Conservation (phyloP, 306 rosid species). For the Begonia peltatifolia region DNA sequence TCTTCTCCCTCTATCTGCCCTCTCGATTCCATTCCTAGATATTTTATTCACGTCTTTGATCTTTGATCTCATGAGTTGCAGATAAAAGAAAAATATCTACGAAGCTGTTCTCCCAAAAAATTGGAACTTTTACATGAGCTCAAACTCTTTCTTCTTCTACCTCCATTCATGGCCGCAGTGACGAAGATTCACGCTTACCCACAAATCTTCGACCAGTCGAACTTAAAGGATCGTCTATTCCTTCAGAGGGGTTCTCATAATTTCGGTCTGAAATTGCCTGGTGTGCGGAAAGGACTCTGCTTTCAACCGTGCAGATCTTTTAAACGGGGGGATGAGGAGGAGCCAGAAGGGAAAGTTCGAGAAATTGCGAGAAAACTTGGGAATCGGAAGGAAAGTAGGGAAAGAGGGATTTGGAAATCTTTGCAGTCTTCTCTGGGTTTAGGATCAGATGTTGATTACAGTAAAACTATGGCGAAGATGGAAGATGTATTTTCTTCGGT, state of each 20-base stretch:
- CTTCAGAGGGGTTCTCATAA: slow-evolving; percentile 17
- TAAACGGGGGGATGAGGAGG: slow-evolving; percentile 42
- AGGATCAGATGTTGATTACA: slow-evolving; percentile 42
- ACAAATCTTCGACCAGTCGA: slow-evolving; percentile 22
- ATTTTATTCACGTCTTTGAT: not conserved
- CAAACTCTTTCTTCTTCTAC: not conserved
- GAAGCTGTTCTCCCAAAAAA: not conserved
- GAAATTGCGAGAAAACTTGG: slow-evolving; percentile 12
- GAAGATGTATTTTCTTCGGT: slow-evolving; percentile 59
- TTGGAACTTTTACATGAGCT: not conserved
- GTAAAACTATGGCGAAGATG: slow-evolving; percentile 45
- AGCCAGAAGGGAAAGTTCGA: slow-evolving; percentile 10
- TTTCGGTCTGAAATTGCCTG: slow-evolving; percentile 13
- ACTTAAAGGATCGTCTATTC: slow-evolving; percentile 10
- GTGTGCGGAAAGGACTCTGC: slow-evolving; percentile 25
- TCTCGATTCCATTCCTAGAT: not conserved
- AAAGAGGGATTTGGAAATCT: slow-evolving; percentile 45
- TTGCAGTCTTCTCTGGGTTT: slow-evolving; percentile 23
- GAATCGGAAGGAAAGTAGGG: slow-evolving; percentile 6
- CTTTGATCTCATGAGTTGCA: not conserved
- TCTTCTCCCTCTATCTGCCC: not conserved
- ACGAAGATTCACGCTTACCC: slow-evolving; percentile 42
- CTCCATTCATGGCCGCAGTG: slow-evolving; percentile 29
- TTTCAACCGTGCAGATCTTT: slow-evolving; percentile 49
- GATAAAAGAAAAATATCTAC: not conserved